These are phyloP conservation scores for Chlamydomonas sp. DNA, from an alignment of 139 green algal species.

Conservation along the genomic window DNA sequence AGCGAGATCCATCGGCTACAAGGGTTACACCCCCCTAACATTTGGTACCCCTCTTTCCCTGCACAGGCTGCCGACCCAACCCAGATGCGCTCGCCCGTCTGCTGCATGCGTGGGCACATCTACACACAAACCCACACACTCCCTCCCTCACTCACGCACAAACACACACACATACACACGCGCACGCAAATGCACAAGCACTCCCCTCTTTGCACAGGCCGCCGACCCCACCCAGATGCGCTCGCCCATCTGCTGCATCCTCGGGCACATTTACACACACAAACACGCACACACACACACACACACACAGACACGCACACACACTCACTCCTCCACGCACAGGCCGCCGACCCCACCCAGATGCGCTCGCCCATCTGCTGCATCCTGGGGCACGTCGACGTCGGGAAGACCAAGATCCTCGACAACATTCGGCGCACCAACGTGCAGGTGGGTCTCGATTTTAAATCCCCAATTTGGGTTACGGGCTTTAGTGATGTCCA, in stretches of 20 bases:
- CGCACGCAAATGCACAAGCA: too few relatives aligned
- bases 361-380: constrained; percentile 98
- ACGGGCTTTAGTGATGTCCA: too few relatives aligned
- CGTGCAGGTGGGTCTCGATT: constrained; percentile 92
- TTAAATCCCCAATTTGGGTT: too few relatives aligned
- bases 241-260: neutral
- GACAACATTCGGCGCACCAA: constrained; percentile 97
- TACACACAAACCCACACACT: constrained; percentile 40
- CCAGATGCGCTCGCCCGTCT: neutral
- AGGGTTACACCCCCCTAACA: too few relatives aligned
- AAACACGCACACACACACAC: constrained; percentile 39
- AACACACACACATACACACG: too few relatives aligned
- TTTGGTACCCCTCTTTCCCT: too few relatives aligned
- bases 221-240: neutral
- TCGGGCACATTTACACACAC: constrained; percentile 25
- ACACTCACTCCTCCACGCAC: too few relatives aligned
- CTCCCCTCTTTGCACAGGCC: neutral
- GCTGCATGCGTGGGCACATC: neutral
- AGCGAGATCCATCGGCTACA: too few relatives aligned
- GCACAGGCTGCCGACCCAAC: neutral
- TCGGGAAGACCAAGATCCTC: constrained; percentile 99
- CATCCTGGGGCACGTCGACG: constrained; percentile 98
- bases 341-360: constrained; percentile 40
- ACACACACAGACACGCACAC: too few relatives aligned
- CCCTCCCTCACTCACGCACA: constrained; percentile 31